Percentiles rank a stretch among this genome's conserved stretches.
phyloP scores from a whole-genome alignment of 2,329 filamentous ascomycete species.

The Blumeriella jaapii region DNA sequence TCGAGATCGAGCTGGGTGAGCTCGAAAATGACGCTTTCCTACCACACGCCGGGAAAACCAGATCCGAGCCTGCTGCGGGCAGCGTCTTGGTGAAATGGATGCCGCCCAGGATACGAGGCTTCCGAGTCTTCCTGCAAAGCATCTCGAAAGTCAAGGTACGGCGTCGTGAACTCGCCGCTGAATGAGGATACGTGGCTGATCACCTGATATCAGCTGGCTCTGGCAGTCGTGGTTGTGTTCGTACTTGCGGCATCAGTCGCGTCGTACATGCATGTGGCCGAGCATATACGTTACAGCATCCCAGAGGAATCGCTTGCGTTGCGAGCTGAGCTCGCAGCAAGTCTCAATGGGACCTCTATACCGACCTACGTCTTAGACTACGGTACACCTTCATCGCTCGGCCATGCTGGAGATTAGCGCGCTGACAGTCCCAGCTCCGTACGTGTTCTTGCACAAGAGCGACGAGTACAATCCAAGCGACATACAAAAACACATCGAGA shows the following conservation, averaged over 20 bases:
- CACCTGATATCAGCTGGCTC: constrained; percentile 14
- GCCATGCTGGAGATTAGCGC: background rate
- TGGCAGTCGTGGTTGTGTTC: constrained; percentile 7
- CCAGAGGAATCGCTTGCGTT: constrained; percentile 10
- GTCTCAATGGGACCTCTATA: constrained; percentile 22
- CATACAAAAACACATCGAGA: constrained; percentile 31
- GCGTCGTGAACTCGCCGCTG: background rate
- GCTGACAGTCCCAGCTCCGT: constrained; percentile 30
- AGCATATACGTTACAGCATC: constrained; percentile 4
- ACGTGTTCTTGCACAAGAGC: constrained; percentile 36
- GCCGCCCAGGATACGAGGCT: constrained; percentile 5
- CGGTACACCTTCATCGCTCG: constrained; percentile 23
- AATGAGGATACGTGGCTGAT: constrained; percentile 1
- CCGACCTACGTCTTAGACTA: constrained; percentile 32
- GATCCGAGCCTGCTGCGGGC: background rate
- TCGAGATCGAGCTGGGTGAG: constrained; percentile 8
- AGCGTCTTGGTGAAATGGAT: constrained; percentile 8
- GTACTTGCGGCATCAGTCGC: constrained; percentile 7
- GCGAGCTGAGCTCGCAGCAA: constrained; percentile 6
- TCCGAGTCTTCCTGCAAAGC: constrained; percentile 7
- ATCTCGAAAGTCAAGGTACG: constrained; percentile 10
- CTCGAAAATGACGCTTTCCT: constrained; percentile 13
- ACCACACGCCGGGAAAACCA: background rate
- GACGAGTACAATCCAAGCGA: constrained; percentile 37
- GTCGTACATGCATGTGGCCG: constrained; percentile 6